Evolutionary conservation across 345 rosid species (phyloP).

Genomic region (Jatropha curcas): DNA sequence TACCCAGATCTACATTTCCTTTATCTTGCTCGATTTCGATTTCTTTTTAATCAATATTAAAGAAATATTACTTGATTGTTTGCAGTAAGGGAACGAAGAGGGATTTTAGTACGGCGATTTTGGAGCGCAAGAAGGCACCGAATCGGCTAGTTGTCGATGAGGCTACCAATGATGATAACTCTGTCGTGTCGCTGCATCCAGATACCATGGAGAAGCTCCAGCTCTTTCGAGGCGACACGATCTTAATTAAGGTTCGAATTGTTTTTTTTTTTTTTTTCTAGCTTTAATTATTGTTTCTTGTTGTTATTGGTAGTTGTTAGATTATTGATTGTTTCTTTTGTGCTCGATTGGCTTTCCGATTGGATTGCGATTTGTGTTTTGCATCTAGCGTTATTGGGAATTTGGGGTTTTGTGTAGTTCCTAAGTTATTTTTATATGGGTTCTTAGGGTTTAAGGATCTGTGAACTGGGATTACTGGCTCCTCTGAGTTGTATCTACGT

Average conservation of each 20-base stretch:
- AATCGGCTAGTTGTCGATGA: conserved; percentile 93
- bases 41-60: not conserved
- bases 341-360: conserved; percentile 5
- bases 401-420: conserved; percentile 9
- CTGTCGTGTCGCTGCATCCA: conserved; percentile 82
- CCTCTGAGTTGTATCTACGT: not conserved
- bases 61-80: not conserved
- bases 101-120: conserved; percentile 88
- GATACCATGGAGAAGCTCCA: conserved; percentile 98
- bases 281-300: not conserved
- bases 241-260: conserved; percentile 70
- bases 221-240: conserved; percentile 93
- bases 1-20: conserved; percentile 39
- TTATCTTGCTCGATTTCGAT: not conserved
- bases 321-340: not conserved
- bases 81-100: conserved; percentile 75
- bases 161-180: conserved; percentile 86
- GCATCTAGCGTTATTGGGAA: not conserved
- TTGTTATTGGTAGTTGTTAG: not conserved
- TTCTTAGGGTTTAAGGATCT: conserved; percentile 1
- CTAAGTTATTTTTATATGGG: not conserved
- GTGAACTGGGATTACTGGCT: not conserved
- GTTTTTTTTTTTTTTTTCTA: not conserved
- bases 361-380: not conserved
- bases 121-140: conserved; percentile 85